Conservation (phyloP, 805 yeast genomes). For the Kuraishia floccosa region DNA sequence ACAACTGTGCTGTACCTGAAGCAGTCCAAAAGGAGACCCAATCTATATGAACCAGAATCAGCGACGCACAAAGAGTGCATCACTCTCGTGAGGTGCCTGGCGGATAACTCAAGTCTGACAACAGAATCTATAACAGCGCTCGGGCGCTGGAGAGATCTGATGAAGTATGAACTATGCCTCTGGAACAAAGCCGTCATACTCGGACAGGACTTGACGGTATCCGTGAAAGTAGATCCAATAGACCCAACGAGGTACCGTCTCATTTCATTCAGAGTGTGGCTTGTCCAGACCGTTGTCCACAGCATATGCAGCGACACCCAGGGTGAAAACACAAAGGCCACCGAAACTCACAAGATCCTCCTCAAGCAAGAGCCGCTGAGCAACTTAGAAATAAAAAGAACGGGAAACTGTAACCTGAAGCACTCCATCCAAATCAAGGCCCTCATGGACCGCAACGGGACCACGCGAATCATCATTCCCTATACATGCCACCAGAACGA, state of each 20-base stretch:
- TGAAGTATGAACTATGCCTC: conserved; percentile 12
- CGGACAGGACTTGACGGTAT: conserved; percentile 7
- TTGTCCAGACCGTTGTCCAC: conserved; percentile 14
- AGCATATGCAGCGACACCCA: conserved; percentile 5
- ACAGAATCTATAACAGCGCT: conserved; percentile 9
- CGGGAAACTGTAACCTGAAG: no score
- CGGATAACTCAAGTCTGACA: conserved; percentile 1
- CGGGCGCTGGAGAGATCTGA: conserved; percentile 20
- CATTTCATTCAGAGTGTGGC: conserved; percentile 9
- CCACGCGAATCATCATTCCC: no score
- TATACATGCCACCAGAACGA: no score
- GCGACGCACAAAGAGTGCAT: background rate
- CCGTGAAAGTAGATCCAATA: conserved; percentile 14
- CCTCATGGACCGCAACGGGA: no score
- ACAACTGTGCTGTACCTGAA: no score
- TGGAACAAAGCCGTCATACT: conserved; percentile 9
- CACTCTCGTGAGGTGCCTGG: conserved; percentile 8
- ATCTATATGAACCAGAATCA: no score
- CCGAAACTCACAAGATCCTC: no score
- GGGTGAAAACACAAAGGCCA: background rate
- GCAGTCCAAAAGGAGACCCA: no score
- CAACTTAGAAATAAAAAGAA: no score
- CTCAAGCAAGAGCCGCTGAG: no score
- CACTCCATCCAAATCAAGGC: no score
- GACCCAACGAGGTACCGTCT: conserved; percentile 7